Percentiles rank a stretch among this genome's conserved stretches.
These are phyloP conservation scores for Hermanozyma aechmeae DNA, from an alignment of 805 yeast genomes.

Conservation along the genomic window DNA sequence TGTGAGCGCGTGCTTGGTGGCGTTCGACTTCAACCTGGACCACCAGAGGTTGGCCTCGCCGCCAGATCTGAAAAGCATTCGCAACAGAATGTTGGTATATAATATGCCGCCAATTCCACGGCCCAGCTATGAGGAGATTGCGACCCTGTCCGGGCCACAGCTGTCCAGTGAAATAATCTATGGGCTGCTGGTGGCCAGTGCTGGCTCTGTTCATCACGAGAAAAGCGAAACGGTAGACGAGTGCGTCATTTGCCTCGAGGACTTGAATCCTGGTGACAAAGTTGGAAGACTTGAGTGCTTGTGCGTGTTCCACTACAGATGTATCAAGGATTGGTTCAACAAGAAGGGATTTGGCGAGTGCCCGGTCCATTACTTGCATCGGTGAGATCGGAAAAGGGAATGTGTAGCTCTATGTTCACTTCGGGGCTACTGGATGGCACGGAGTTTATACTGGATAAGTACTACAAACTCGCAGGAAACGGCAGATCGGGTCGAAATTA, in stretches of 20 bases:
- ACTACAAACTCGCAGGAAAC: no score
- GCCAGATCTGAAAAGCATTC: no score
- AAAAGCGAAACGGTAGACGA: conserved; percentile 44
- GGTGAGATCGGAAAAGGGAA: no score
- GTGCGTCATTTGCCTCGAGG: conserved; percentile 92
- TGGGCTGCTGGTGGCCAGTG: no score
- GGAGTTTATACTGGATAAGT: no score
- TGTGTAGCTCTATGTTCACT: no score
- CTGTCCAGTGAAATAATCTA: no score
- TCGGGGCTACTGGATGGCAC: no score
- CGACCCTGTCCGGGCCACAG: no score
- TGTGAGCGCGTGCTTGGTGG: conserved; percentile 64
- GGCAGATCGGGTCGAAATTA: no score
- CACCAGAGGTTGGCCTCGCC: conserved; percentile 35
- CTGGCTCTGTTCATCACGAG: no score
- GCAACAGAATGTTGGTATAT: conserved; percentile 83
- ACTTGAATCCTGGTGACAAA: conserved; percentile 73
- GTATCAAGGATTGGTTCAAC: conserved; percentile 87
- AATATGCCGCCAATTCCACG: conserved; percentile 40
- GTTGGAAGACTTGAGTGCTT: conserved; percentile 90
- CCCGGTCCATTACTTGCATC: conserved; percentile 59
- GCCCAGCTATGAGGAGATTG: conserved; percentile 23
- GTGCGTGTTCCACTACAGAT: conserved; percentile 86
- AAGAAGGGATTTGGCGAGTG: conserved; percentile 80
- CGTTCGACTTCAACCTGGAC: conserved; percentile 54